Conservation (phyloP, 1,139 yeast species). For the Sugiyamaella japonica region DNA sequence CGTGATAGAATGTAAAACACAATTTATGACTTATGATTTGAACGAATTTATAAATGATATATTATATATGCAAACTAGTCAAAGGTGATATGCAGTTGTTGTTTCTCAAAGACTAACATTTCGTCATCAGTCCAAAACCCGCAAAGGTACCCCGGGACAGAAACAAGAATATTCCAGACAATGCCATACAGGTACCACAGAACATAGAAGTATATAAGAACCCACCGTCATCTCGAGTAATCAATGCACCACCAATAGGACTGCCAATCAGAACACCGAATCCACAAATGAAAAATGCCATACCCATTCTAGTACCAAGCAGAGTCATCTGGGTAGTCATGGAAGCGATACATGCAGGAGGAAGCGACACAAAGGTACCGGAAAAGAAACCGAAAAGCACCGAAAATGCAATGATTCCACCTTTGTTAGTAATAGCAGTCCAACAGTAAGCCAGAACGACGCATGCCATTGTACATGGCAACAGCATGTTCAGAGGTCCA, state of each 20-base stretch:
- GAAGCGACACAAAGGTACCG: slow-evolving; percentile 48
- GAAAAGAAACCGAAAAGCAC: slow-evolving; percentile 53
- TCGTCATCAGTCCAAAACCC: slow-evolving; percentile 7
- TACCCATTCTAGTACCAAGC: slow-evolving; percentile 54
- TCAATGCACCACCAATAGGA: slow-evolving; percentile 55
- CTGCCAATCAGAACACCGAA: slow-evolving; percentile 55
- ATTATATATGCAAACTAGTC: background rate
- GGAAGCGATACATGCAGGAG: slow-evolving; percentile 48
- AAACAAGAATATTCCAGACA: slow-evolving; percentile 53
- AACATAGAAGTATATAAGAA: slow-evolving; percentile 28
- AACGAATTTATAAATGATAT: background rate
- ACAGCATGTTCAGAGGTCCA: slow-evolving; percentile 49
- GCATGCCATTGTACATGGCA: slow-evolving; percentile 33
- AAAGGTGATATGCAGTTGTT: background rate
- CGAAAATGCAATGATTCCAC: slow-evolving; percentile 46
- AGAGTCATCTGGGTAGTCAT: slow-evolving; percentile 49
- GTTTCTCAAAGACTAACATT: slow-evolving; percentile 1
- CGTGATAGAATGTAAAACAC: background rate
- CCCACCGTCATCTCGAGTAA: slow-evolving; percentile 27
- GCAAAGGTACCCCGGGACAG: slow-evolving; percentile 47
- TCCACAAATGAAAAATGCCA: slow-evolving; percentile 55
- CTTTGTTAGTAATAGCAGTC: slow-evolving; percentile 45
- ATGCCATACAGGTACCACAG: slow-evolving; percentile 23
- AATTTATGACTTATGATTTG: background rate
- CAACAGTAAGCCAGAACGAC: slow-evolving; percentile 34